phyloP scores from a whole-genome alignment of 164 flowering plant species.

The Umbellularia californica region DNA sequence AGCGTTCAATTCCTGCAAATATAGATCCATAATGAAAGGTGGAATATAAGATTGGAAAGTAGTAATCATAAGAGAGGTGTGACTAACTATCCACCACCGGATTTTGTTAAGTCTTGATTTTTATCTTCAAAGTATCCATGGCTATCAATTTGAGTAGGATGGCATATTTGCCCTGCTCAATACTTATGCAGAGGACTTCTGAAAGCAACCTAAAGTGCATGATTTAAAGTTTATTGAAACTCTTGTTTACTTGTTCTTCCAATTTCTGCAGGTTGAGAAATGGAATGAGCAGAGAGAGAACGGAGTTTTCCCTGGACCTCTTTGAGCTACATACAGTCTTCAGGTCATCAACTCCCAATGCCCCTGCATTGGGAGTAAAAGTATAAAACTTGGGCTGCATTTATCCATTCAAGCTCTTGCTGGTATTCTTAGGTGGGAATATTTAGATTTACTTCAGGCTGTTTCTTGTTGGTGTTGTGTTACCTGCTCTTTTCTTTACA shows the following conservation, averaged over 20 bases:
- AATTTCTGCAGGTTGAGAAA: constrained; percentile 42
- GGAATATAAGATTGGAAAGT: too few species aligned
- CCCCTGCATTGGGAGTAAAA: neutral
- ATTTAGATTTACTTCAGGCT: neutral
- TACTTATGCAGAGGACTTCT: too few species aligned
- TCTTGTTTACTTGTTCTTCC: neutral
- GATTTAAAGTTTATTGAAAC: too few species aligned
- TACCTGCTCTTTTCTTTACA: neutral
- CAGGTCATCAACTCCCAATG: neutral
- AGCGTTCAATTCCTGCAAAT: too few species aligned
- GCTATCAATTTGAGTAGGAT: too few species aligned
- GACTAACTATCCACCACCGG: too few species aligned
- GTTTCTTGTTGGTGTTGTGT: neutral
- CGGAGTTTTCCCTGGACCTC: constrained; percentile 66
- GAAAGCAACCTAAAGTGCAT: too few species aligned
- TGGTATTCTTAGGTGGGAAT: neutral
- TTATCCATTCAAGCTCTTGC: neutral
- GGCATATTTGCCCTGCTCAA: too few species aligned
- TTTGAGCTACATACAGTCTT: constrained; percentile 20
- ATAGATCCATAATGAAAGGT: too few species aligned
- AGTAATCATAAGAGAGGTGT: too few species aligned
- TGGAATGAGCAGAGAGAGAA: constrained; percentile 77
- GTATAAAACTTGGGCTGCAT: neutral
- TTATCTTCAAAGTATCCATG: too few species aligned
- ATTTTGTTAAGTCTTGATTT: too few species aligned